Conservation (phyloP, 164 flowering plant species). For the Liquidambar formosana region DNA sequence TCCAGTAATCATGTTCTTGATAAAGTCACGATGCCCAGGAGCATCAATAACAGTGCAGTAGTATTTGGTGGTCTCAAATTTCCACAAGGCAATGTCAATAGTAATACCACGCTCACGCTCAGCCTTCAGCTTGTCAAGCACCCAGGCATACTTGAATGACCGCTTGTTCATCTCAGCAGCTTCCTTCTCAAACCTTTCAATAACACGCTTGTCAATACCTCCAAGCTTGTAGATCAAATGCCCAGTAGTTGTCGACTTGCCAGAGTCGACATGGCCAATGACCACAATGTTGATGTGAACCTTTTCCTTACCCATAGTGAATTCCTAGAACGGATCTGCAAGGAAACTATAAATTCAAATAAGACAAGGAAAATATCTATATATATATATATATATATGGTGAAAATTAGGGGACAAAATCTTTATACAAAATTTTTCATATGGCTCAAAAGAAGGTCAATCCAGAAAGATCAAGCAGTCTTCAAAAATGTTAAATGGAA, state of each 20-base stretch:
- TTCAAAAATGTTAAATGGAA: too few relatives aligned
- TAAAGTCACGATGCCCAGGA: conserved; percentile 85
- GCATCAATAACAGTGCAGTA: conserved; percentile 90
- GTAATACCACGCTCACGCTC: conserved; percentile 89
- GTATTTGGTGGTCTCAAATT: conserved; percentile 80
- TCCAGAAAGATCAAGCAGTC: too few relatives aligned
- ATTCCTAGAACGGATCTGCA: not conserved
- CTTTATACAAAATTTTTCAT: too few relatives aligned
- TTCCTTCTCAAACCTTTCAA: conserved; percentile 83
- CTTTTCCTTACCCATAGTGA: conserved; percentile 60
- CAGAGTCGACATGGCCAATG: conserved; percentile 78
- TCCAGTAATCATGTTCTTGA: conserved; percentile 88
- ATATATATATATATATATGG: too few relatives aligned
- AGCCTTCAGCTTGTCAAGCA: conserved; percentile 79
- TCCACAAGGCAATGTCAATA: conserved; percentile 81
- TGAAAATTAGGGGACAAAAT: too few relatives aligned
- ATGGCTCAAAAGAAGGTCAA: too few relatives aligned
- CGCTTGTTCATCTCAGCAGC: conserved; percentile 92
- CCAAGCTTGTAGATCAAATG: conserved; percentile 88
- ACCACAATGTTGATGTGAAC: conserved; percentile 64
- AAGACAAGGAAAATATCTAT: too few relatives aligned
- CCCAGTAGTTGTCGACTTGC: conserved; percentile 72
- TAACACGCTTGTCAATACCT: conserved; percentile 90
- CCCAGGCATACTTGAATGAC: conserved; percentile 87
- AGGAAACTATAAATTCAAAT: too few relatives aligned